These are phyloP conservation scores for Rhodomyrtus psidioides DNA, from an alignment of 441 rosid species.

Conservation along the genomic window DNA sequence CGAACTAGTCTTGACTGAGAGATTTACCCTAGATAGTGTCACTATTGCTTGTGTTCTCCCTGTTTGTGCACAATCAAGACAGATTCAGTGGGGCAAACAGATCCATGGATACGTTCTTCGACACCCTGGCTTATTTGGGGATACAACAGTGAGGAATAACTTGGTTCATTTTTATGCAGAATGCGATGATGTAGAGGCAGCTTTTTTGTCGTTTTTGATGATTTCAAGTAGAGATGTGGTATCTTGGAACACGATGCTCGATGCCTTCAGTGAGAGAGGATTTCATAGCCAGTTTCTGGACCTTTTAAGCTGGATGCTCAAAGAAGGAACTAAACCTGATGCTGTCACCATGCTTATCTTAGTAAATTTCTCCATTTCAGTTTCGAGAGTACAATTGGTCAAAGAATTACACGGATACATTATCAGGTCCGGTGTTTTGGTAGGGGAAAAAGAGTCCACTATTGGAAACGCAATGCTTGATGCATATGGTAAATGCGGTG, in stretches of 20 bases:
- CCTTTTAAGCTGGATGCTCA: constrained; percentile 36
- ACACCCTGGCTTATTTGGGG: constrained; percentile 34
- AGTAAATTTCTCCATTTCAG: constrained; percentile 36
- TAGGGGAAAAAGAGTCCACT: constrained; percentile 27
- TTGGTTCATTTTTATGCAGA: constrained; percentile 60
- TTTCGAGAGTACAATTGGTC: constrained; percentile 27
- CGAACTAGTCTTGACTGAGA: constrained; percentile 29
- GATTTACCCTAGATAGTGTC: constrained; percentile 40
- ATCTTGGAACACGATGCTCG: constrained; percentile 85
- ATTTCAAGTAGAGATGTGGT: constrained; percentile 53
- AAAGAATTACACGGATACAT: constrained; percentile 69
- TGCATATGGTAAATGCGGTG: constrained; percentile 66
- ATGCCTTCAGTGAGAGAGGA: constrained; percentile 33
- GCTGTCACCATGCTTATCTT: constrained; percentile 52
- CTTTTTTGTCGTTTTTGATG: constrained; percentile 43
- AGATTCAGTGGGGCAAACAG: constrained; percentile 42
- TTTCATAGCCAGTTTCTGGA: constrained; percentile 28
- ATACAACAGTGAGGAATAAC: constrained; percentile 59
- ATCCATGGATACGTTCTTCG: constrained; percentile 54
- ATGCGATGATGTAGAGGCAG: constrained; percentile 38
- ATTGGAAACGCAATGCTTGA: constrained; percentile 61
- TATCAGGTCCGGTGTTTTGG: constrained; percentile 38
- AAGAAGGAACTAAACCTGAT: constrained; percentile 48
- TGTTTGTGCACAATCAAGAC: constrained; percentile 43
- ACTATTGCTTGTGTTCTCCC: constrained; percentile 62